phyloP scores from a whole-genome alignment of 176 grass and related monocot genomes.

The Chloris gayana region DNA sequence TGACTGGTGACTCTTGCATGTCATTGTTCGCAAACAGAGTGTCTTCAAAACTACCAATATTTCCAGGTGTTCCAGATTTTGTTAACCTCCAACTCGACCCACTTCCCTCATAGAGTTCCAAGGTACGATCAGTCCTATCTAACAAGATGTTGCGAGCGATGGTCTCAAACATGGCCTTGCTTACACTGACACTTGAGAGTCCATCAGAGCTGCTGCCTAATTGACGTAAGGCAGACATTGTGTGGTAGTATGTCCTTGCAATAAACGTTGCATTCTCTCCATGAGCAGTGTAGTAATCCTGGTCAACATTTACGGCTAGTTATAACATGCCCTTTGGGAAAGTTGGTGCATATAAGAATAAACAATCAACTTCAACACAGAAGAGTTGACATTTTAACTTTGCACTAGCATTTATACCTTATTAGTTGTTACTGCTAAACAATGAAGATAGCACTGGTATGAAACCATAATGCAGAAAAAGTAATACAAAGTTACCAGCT shows the following conservation, averaged over 20 bases:
- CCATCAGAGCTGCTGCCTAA: slow-evolving; percentile 70
- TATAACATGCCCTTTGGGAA: slow-evolving; percentile 22
- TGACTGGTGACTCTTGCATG: slow-evolving; percentile 91
- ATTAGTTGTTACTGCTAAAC: not conserved
- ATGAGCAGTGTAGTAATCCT: slow-evolving; percentile 99
- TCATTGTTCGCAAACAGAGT: slow-evolving; percentile 97
- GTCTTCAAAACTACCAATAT: slow-evolving; percentile 97
- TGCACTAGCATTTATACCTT: not conserved
- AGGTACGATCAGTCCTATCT: slow-evolving; percentile 81
- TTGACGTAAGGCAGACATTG: slow-evolving; percentile 83
- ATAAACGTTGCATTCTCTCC: slow-evolving; percentile 92
- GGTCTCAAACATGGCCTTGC: slow-evolving; percentile 91
- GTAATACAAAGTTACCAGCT: not conserved
- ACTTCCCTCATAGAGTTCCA: slow-evolving; percentile 94
- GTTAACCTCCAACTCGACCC: slow-evolving; percentile 87
- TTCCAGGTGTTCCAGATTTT: slow-evolving; percentile 94
- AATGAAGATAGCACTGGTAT: not conserved
- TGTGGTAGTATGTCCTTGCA: slow-evolving; percentile 91
- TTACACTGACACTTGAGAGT: slow-evolving; percentile 81
- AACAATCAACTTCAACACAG: slow-evolving; percentile 5
- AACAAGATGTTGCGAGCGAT: slow-evolving; percentile 90
- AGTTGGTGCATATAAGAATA: slow-evolving; percentile 1
- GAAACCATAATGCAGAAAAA: slow-evolving; percentile 7
- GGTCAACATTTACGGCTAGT: slow-evolving; percentile 37
- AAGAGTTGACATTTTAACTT: slow-evolving; percentile 10